Percentiles rank a stretch among this genome's conserved stretches.
These are phyloP conservation scores for Filobasidium floriforme DNA, from an alignment of 768 basidiomycete genomes.

Conservation along the genomic window DNA sequence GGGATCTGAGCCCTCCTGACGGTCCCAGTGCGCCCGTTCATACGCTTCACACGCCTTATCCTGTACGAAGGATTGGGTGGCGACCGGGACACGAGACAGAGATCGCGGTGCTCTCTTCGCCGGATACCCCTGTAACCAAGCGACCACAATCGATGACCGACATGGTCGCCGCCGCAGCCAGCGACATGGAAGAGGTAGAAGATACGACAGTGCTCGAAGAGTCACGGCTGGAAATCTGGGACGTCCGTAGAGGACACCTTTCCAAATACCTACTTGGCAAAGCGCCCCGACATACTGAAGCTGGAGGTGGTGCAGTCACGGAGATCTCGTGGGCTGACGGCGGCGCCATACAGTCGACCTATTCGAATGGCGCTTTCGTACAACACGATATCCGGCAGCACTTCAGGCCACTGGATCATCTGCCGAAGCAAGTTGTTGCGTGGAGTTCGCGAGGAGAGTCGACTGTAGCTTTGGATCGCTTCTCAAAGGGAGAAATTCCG, in stretches of 20 bases:
- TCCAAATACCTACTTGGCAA: constrained; percentile 37
- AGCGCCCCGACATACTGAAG: constrained; percentile 15
- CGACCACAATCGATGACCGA: not conserved
- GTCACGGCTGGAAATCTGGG: constrained; percentile 43
- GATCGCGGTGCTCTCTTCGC: constrained; percentile 36
- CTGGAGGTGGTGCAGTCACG: constrained; percentile 30
- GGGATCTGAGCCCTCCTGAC: constrained; percentile 37
- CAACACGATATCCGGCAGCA: constrained; percentile 31
- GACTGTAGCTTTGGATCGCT: constrained; percentile 35
- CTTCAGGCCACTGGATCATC: constrained; percentile 32
- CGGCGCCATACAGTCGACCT: constrained; percentile 31
- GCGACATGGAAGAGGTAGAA: not conserved
- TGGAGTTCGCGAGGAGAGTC: constrained; percentile 39
- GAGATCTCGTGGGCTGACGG: constrained; percentile 35
- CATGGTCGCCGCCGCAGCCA: not conserved
- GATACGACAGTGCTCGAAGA: constrained; percentile 20
- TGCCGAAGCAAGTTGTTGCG: constrained; percentile 36
- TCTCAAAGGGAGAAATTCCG: constrained; percentile 39
- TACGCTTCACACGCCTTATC: constrained; percentile 35
- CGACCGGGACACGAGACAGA: constrained; percentile 40
- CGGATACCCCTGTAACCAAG: constrained; percentile 3
- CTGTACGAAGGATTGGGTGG: constrained; percentile 38
- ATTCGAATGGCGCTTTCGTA: constrained; percentile 37
- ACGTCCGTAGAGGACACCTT: constrained; percentile 39
- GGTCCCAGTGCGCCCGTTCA: constrained; percentile 31